Evolutionary conservation across 495 filamentous ascomycete genomes (phyloP).

Genomic region (Lophiostoma macrostomum): DNA sequence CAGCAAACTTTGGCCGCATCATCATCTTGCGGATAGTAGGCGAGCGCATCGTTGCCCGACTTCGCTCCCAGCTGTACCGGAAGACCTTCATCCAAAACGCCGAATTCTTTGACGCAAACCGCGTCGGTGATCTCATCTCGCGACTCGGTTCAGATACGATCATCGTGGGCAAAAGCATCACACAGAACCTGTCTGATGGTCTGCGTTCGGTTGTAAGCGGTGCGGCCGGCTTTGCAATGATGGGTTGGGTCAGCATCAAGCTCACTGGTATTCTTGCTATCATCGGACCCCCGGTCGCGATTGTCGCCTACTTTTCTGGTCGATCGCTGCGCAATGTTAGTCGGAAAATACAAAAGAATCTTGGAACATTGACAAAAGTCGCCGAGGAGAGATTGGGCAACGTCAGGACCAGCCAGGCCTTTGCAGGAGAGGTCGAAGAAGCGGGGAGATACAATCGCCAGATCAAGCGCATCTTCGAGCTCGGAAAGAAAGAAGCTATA

Average conservation of each 20-base stretch:
- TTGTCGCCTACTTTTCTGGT: constrained; percentile 88
- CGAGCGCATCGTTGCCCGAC: constrained; percentile 84
- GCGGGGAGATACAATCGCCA: constrained; percentile 87
- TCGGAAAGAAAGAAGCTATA: constrained; percentile 80
- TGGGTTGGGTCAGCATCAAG: constrained; percentile 91
- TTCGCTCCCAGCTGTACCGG: constrained; percentile 85
- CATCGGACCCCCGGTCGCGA: constrained; percentile 88
- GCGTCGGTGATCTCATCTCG: constrained; percentile 93
- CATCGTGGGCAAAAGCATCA: constrained; percentile 96
- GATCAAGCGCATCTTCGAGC: constrained; percentile 83
- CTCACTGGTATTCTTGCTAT: constrained; percentile 80
- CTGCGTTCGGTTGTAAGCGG: constrained; percentile 85
- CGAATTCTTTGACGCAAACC: constrained; percentile 98
- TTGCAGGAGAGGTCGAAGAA: constrained; percentile 87
- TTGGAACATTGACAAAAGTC: constrained; percentile 90
- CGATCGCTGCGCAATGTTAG: constrained; percentile 81
- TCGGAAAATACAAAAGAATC: constrained; percentile 84
- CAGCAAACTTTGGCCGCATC: constrained; percentile 90
- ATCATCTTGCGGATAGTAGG: constrained; percentile 93
- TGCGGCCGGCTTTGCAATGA: constrained; percentile 78
- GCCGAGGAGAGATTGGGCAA: constrained; percentile 95
- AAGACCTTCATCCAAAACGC: constrained; percentile 91
- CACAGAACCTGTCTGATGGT: constrained; percentile 94
- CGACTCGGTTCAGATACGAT: constrained; percentile 93
- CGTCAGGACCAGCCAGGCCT: constrained; percentile 92